Evolutionary conservation across 163 green algal genomes (phyloP), one percentile per base, ranked within the genome.

Genomic region (Chlamydomonas reinhardtii): DNA sequence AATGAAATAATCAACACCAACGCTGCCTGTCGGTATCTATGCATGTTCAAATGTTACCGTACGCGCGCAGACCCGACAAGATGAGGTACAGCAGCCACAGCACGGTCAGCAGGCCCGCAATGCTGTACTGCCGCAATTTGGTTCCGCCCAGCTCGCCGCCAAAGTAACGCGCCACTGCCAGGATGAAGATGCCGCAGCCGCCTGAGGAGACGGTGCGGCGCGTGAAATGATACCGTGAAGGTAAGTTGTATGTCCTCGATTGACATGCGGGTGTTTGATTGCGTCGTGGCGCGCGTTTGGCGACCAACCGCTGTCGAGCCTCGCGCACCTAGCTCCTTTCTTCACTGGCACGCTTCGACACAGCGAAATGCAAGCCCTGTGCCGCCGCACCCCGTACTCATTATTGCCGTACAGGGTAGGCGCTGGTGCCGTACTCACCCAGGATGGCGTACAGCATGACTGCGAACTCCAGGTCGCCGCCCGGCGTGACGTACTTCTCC

Each of bases 381-480:
- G n/a, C n/a, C n/a, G n/a, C n/a, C n/a, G n/a, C n/a, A n/a, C n/a
- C n/a, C n/a, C n/a, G n/a, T n/a, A n/a, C n/a, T n/a, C n/a, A n/a
- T n/a, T n/a, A n/a, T n/a, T n/a, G n/a, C n/a, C n/a, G n/a, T n/a
- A n/a, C n/a, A n/a, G n/a, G n/a, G n/a, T n/a, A n/a, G n/a, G n/a
- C n/a, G n/a, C n/a, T n/a, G n/a, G n/a, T n/a, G n/a, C n/a, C 39
- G 5, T 5, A 64, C 59, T 27, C 59, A 65, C 59, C 73, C 6
- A 89, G 20, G n/a, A 73, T 65, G 31, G 56, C 62, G 65, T 83
- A 91, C 37, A 91, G 68, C 82, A 91, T 39, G 34, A 91, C 78
- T 0, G 59, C 73, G 25, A 89, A 91, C 43, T 80, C 88, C 39
- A 91, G 74, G 39, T 81, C 59, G 56, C 88, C 83, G 48, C 70